Evolutionary conservation across 768 basidiomycete species (phyloP), one percentile per base, ranked within the genome.

Genomic region (Leccinum arenicola): DNA sequence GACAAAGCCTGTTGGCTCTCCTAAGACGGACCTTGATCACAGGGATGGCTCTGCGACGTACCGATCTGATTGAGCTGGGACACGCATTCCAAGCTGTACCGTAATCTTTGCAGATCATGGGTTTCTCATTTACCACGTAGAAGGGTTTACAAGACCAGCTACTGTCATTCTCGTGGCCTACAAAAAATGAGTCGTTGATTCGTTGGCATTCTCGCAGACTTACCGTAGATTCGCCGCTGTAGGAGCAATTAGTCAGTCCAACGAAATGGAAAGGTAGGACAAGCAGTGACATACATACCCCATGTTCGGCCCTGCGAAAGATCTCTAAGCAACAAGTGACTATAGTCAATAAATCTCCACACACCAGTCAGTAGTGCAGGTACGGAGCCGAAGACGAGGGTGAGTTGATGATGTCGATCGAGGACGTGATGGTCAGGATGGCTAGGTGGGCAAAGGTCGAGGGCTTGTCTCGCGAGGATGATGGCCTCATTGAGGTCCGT

Each of bases 141-240:
- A 60, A 57, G 27, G 14, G 21, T 35, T 7, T 72, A 91, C 89
- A 59, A 98, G 86, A 19, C 93, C 96, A 1, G 90, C 84, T 19
- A 95, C 95, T 14, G 96, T 96, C 95, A 97, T 98, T 49, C 97
- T 86, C 86, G 97, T 93, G 3, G 85, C 82, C 82, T 91, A 21
- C 29, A 54, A 53, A 50, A 10, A 45, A 25, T 54, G 52, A 62
- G 52, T 31, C 11, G 7, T 57, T 50, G 14, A 51, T 56, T 54
- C 50, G 2, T 14, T 19, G 4, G 0, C n/a, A 27, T 29, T n/a
- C 29, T 19, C 27, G 11, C 25, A 12, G 38, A 63, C 76, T 67
- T 67, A 86, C 85, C 48, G 90, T 93, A 33, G 88, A 89, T 73
- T 92, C 91, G 54, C 89, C 89, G 55, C 88, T 89, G 64, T 55